Evolutionary conservation across 78 protist genomes (phyloP).

Genomic region (Bodo saltans): DNA sequence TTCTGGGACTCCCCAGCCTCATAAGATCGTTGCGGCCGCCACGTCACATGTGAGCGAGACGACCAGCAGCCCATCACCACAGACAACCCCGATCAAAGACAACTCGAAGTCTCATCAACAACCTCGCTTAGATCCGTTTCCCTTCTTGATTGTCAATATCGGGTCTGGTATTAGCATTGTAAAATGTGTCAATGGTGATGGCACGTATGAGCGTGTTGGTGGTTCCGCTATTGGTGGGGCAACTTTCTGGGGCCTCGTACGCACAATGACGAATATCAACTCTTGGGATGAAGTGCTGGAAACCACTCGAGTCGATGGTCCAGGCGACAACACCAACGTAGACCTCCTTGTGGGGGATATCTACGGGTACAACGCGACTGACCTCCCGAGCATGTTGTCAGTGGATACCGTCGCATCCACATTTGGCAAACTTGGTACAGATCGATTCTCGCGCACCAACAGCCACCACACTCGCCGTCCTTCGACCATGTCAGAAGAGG

Average conservation of each 20-base stretch:
- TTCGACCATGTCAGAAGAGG: background rate
- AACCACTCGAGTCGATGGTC: constrained; percentile 42
- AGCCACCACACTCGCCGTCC: background rate
- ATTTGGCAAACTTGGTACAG: constrained; percentile 48
- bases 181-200: constrained; percentile 49
- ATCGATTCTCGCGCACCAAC: too few relatives aligned
- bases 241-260: constrained; percentile 82
- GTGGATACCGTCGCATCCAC: constrained; percentile 58
- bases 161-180: constrained; percentile 87
- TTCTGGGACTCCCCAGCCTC: background rate
- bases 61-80: too few relatives aligned
- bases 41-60: too few relatives aligned
- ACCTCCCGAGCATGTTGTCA: background rate
- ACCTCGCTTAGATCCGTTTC: constrained; percentile 47
- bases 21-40: background rate
- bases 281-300: constrained; percentile 65
- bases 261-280: constrained; percentile 57
- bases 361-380: constrained; percentile 79
- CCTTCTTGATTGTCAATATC: constrained; percentile 78
- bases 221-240: constrained; percentile 94
- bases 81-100: too few relatives aligned
- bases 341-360: constrained; percentile 94
- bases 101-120: too few relatives aligned
- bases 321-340: constrained; percentile 43
- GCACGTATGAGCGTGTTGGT: constrained; percentile 67